A percentile compares a stretch with the other conserved stretches of the same genome.
Evolutionary conservation across 768 basidiomycete species (phyloP).

Genomic region (Tylopilus intermedius): DNA sequence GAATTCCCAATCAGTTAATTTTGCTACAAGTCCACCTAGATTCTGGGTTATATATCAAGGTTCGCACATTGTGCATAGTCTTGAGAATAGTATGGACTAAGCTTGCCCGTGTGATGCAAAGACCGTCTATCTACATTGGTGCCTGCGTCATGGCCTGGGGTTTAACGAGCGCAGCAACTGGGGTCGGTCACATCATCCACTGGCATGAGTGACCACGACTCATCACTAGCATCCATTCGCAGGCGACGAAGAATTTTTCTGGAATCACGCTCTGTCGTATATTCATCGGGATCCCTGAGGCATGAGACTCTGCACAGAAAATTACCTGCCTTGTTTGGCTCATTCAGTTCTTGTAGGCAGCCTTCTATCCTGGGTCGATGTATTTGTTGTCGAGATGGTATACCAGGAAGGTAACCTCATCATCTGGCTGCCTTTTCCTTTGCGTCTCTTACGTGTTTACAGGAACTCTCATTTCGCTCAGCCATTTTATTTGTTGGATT

Average conservation of each 20-base stretch:
- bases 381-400: conserved; percentile 5
- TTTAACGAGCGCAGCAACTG: conserved; percentile 56
- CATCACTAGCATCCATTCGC: neutral
- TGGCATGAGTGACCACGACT: neutral
- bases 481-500: conserved; percentile 57
- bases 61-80: conserved; percentile 16
- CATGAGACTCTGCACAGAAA: neutral
- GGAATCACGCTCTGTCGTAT: conserved; percentile 44
- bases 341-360: conserved; percentile 34
- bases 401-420: conserved; percentile 23
- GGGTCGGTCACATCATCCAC: conserved; percentile 34
- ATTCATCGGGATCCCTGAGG: conserved; percentile 62
- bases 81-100: neutral
- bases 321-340: neutral
- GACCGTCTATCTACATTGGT: conserved; percentile 61
- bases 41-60: conserved; percentile 53
- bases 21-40: conserved; percentile 27
- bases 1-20: neutral
- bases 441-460: neutral
- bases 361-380: conserved; percentile 58
- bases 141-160: conserved; percentile 60
- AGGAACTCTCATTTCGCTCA: conserved; percentile 65
- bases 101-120: conserved; percentile 15
- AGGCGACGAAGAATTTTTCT: conserved; percentile 25
- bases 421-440: neutral